Percentiles rank a stretch among this genome's conserved stretches.
Evolutionary conservation across 306 rosid genomes (phyloP).

Genomic region (Vicia faba): DNA sequence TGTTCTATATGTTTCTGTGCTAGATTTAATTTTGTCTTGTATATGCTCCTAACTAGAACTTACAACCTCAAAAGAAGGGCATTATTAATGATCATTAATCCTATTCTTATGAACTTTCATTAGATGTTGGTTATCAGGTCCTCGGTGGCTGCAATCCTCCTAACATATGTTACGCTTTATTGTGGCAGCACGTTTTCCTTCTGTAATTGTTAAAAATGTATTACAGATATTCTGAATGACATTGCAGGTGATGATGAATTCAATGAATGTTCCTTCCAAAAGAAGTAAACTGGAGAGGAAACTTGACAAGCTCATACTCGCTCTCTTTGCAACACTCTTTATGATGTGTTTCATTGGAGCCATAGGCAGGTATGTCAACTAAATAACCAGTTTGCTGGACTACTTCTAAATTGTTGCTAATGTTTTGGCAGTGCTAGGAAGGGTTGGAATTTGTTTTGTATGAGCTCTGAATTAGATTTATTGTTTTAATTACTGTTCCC

Average conservation of each 20-base stretch:
- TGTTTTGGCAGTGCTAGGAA: conserved; percentile 13
- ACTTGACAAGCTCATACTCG: conserved; percentile 90
- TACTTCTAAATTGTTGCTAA: conserved; percentile 11
- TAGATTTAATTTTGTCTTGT: conserved; percentile 28
- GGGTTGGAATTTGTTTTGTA: conserved; percentile 25
- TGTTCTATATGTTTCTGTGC: conserved; percentile 37
- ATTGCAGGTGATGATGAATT: conserved; percentile 96
- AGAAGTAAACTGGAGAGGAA: conserved; percentile 96
- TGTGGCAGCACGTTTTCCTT: conserved; percentile 9
- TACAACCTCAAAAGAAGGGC: not conserved
- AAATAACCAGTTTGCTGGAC: conserved; percentile 21
- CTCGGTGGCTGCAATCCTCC: conserved; percentile 11
- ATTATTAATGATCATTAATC: conserved; percentile 2
- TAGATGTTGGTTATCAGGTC: conserved; percentile 26
- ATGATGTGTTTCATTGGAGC: conserved; percentile 86
- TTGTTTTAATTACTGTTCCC: conserved; percentile 28
- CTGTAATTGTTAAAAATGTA: conserved; percentile 31
- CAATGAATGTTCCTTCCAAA: conserved; percentile 98
- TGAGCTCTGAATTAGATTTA: conserved; percentile 15
- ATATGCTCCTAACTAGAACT: conserved; percentile 24
- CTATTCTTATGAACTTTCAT: conserved; percentile 15
- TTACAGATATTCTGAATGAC: conserved; percentile 35
- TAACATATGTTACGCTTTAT: conserved; percentile 14
- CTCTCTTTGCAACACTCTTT: conserved; percentile 77
- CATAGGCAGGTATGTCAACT: conserved; percentile 69